Conservation (phyloP, 345 rosid genomes). For the Salix viminalis region DNA sequence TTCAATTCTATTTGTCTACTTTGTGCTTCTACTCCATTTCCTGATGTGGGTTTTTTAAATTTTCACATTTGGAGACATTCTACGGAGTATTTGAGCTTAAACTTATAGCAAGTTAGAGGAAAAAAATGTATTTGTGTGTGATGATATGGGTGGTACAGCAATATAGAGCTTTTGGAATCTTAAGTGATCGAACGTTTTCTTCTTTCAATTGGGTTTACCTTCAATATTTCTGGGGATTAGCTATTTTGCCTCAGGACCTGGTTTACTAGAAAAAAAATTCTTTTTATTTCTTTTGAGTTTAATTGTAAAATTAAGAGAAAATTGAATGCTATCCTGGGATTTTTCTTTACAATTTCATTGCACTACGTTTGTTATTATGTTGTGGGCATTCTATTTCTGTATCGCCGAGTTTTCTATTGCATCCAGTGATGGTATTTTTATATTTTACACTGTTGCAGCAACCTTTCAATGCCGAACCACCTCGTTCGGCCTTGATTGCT, state of each 20-base stretch:
- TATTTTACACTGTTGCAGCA: constrained; percentile 38
- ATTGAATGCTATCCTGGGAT: background rate
- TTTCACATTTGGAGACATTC: no score
- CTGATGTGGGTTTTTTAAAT: background rate
- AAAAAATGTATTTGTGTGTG: background rate
- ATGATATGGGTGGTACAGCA: background rate
- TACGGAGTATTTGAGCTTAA: no score
- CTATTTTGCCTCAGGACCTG: background rate
- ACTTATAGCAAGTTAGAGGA: no score
- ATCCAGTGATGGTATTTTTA: background rate
- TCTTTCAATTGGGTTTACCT: no score
- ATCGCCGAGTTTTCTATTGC: background rate
- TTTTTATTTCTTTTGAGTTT: background rate
- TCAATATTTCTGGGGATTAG: background rate
- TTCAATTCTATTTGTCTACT: background rate
- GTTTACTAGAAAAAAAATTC: background rate
- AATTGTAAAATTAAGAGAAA: background rate
- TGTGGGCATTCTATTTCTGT: background rate
- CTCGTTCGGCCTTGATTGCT: constrained; percentile 56
- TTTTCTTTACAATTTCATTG: background rate
- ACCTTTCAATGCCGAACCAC: constrained; percentile 97
- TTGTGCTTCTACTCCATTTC: background rate
- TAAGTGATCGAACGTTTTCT: background rate
- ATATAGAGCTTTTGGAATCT: background rate
- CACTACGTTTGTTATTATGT: background rate